A percentile compares a stretch with the other conserved stretches of the same genome.
These are phyloP conservation scores for Epithele typhae DNA, from an alignment of 768 basidiomycete species.

Conservation along the genomic window DNA sequence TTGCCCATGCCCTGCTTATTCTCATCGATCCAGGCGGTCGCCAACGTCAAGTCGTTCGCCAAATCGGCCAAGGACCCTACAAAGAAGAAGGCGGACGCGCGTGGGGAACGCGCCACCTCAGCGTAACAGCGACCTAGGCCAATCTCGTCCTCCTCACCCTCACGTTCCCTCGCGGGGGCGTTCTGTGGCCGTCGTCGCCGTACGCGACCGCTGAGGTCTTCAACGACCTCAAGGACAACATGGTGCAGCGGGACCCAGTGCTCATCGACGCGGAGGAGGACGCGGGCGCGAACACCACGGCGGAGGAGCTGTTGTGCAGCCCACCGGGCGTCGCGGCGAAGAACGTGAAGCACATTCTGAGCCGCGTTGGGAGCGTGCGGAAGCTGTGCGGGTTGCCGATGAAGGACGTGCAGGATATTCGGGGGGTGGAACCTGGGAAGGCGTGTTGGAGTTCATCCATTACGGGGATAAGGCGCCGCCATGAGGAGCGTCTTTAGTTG, in stretches of 20 bases:
- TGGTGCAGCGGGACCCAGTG: constrained; percentile 77
- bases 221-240: constrained; percentile 80
- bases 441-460: constrained; percentile 81
- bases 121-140: constrained; percentile 68
- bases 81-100: constrained; percentile 39
- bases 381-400: constrained; percentile 66
- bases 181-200: constrained; percentile 97
- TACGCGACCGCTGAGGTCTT: constrained; percentile 91
- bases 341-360: constrained; percentile 83
- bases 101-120: constrained; percentile 26
- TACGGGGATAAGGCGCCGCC: constrained; percentile 42
- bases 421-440: constrained; percentile 81
- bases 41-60: constrained; percentile 63
- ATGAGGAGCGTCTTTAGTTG: too few relatives aligned
- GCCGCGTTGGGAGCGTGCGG: constrained; percentile 69
- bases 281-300: constrained; percentile 64
- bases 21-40: constrained; percentile 41
- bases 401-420: constrained; percentile 60
- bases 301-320: constrained; percentile 77
- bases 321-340: constrained; percentile 84
- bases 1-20: background rate
- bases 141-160: constrained; percentile 89
- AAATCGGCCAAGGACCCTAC: constrained; percentile 58
- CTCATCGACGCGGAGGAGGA: constrained; percentile 70
- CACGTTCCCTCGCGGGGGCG: constrained; percentile 85